Base-by-base conservation (phyloP, 1,139 yeast genomes). In the Tardiomyces blankii region DNA sequence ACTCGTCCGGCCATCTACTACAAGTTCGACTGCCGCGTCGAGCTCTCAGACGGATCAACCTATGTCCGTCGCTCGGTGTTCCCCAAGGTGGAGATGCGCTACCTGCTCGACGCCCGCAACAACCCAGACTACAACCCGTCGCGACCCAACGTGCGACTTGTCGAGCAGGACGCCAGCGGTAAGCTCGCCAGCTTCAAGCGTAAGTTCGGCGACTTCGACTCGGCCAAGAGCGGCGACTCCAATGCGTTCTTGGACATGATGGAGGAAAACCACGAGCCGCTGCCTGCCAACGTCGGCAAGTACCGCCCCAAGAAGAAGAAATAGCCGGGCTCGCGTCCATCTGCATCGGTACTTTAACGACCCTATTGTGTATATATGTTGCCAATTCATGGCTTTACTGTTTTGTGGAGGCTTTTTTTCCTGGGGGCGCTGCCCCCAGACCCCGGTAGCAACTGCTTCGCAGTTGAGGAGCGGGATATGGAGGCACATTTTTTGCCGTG, bases 1-100 rank as follows among this genome's bases (percentile, higher is more conserved):
- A 88, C 95, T 16, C 77, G 96, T 66, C 96, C 97, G 2, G 88
- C 96, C 40, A 83, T 89, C 41, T 89, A 86, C 66, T 77, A 89
- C 67, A 87, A 86, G 61, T 91, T 91, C 61, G 89, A 89, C 52
- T 84, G 93, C 39, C 67, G 75, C 42, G 89, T 91, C 12, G 95
- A 89, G 65, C 74, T 89, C 48, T 82, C 94, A 55, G 97, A 91
- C 62, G 98, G 98, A 2, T 83, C 96, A 28, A 95, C 94, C 1
- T 72, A 87, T 38, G 72, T 70, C 38, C 76, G 98, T 66, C 74
- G 86, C 58, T 80, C 96, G 0, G 95, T 85, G 54, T 88, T 80
- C 48, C 97, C 98, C 6, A 83, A 87, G 59, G 82, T 77, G 48
- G 96, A 91, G 61, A 73, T 86, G 60, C 74, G 94, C 65, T 78